phyloP scores from a whole-genome alignment of 2,329 filamentous ascomycete species.

The Pleoardoris graminearum region DNA sequence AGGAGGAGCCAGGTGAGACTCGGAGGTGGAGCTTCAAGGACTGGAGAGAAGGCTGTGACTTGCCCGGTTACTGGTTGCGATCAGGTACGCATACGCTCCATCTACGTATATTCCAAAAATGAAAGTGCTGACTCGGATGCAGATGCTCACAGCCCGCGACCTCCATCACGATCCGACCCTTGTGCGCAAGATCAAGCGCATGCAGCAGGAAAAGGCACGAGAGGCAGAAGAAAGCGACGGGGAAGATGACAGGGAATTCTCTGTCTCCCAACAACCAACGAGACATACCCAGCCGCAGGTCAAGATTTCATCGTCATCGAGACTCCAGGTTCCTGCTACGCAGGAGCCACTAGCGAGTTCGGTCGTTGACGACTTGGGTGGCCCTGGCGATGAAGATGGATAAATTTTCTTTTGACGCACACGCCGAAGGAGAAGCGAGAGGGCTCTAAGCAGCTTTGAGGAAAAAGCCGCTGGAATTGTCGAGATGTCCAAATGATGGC shows the following conservation, averaged over 20 bases:
- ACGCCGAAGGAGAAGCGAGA: neutral
- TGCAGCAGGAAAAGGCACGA: conserved; percentile 34
- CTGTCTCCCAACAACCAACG: neutral
- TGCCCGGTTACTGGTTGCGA: conserved; percentile 70
- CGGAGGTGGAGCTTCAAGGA: conserved; percentile 17
- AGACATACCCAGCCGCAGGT: neutral
- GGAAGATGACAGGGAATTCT: conserved; percentile 25
- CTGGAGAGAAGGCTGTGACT: conserved; percentile 46
- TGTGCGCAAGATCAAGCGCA: conserved; percentile 43
- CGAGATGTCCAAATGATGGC: too few species aligned
- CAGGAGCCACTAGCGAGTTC: conserved; percentile 23
- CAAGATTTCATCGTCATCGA: neutral
- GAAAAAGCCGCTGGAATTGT: too few species aligned
- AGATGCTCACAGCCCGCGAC: conserved; percentile 39
- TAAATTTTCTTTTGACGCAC: neutral
- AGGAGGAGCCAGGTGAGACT: conserved; percentile 21
- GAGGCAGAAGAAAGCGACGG: conserved; percentile 32
- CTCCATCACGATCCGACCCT: conserved; percentile 38
- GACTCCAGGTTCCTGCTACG: conserved; percentile 8
- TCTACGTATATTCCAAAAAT: neutral
- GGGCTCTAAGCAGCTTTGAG: neutral
- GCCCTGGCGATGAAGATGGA: conserved; percentile 23
- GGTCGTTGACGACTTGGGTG: conserved; percentile 26
- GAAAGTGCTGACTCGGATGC: conserved; percentile 6
- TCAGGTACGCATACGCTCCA: conserved; percentile 40